Evolutionary conservation across 2,329 filamentous ascomycete species (phyloP).

Genomic region (Ophiostoma ulmi): DNA sequence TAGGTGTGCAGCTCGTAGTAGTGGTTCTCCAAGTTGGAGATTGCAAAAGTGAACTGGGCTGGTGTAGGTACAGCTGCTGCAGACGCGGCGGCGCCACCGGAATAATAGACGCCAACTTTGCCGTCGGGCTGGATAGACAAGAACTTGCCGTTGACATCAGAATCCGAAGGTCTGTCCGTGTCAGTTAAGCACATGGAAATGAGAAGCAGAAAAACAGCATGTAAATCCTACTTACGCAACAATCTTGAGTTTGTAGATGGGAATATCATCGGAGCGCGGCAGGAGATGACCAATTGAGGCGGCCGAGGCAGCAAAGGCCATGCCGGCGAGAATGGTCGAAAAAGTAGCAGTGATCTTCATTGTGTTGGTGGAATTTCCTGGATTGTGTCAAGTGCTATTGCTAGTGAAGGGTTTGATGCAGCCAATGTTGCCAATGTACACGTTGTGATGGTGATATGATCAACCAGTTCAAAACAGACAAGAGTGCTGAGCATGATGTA

Average conservation of each 20-base stretch:
- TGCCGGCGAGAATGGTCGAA: neutral
- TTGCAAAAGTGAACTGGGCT: neutral
- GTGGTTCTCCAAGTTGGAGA: neutral
- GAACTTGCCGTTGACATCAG: constrained; percentile 34
- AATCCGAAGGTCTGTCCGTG: constrained; percentile 13
- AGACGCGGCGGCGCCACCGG: neutral
- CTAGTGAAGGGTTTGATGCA: neutral
- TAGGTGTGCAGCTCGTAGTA: constrained; percentile 37
- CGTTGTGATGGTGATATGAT: neutral
- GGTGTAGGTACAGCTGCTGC: neutral
- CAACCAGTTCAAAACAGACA: neutral
- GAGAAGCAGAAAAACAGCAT: neutral
- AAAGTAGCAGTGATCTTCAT: neutral
- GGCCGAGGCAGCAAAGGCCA: neutral
- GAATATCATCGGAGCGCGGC: neutral
- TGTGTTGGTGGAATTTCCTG: neutral
- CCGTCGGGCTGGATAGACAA: constrained; percentile 32
- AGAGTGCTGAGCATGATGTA: neutral
- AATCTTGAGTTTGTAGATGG: constrained; percentile 22
- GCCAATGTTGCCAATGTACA: too few relatives aligned
- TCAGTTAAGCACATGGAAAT: neutral
- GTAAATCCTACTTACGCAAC: neutral
- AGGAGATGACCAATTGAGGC: neutral
- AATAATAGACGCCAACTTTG: constrained; percentile 33
- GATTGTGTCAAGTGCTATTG: neutral